Evolutionary conservation across 495 filamentous ascomycete genomes (phyloP), one percentile per base, ranked within the genome.

Genomic region (Ascodesmis nigricans): DNA sequence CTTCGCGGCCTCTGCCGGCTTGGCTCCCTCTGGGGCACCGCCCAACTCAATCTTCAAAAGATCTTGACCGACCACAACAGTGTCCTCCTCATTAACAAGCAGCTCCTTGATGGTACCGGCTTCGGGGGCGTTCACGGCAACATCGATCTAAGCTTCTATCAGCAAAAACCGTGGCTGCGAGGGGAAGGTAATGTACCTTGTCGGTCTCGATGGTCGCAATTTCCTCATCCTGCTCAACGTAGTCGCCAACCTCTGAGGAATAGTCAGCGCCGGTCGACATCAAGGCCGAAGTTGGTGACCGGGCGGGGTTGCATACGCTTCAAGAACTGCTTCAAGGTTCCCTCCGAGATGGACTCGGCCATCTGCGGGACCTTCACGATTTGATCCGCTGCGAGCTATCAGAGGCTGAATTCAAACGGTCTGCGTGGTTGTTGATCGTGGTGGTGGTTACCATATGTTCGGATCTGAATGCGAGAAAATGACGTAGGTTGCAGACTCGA

Each of bases 141-240:
- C 79, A 46, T 93, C 84, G 53, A 93, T 91, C 82, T 91, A 46
- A 1, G 31, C 19, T 9, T n/a, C n/a, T n/a, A n/a, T n/a, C n/a
- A n/a, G 24, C 23, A 33, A 46, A 20, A n/a, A 40, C 17, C 30
- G 39, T 31, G 40, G 32, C 31, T 14, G 7, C n/a, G n/a, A n/a
- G n/a, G n/a, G n/a, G n/a, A n/a, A n/a, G n/a, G n/a, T n/a, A n/a
- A n/a, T 56, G 41, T 63, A 82, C 83, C 77, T 99, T 99, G 65
- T 99, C 90, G n/a, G 87, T 99, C 58, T 99, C 87, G 52, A 99
- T 99, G 21, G 90, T 91, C 19, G 87, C 90, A 52, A 99, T 87
- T 55, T 95, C 90, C 57, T 99, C 90, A 50, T 95, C 90, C 50
- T 74, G 73, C 60, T 87, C 78, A 10, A 99, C 82, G 46, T 67